Conservation (phyloP, 352 stramenopile species). For the Aphanomyces astaci region DNA sequence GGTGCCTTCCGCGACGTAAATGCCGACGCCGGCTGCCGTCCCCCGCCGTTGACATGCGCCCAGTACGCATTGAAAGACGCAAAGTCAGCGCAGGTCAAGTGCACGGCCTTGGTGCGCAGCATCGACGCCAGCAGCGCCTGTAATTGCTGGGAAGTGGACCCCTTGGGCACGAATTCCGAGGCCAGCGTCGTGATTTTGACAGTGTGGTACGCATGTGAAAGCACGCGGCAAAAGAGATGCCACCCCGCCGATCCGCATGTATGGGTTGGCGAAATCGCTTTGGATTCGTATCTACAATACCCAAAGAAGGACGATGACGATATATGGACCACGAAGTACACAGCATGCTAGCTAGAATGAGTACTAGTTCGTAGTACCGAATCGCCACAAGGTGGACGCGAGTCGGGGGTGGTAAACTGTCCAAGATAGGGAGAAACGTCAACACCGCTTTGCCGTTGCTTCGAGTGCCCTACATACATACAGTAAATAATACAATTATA, state of each 20-base stretch:
- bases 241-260: conserved; percentile 45
- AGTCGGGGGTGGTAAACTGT: conserved; percentile 33
- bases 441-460: conserved; percentile 77
- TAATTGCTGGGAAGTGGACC: conserved; percentile 35
- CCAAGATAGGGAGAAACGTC: conserved; percentile 55
- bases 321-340: too few species aligned
- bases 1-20: conserved; percentile 81
- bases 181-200: conserved; percentile 52
- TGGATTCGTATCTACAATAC: conserved; percentile 45
- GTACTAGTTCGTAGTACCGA: conserved; percentile 27
- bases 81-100: conserved; percentile 61
- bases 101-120: conserved; percentile 68
- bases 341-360: too few species aligned
- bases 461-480: conserved; percentile 33
- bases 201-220: conserved; percentile 59
- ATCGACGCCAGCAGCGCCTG: conserved; percentile 58
- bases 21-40: conserved; percentile 49
- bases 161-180: conserved; percentile 43
- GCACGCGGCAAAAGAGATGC: conserved; percentile 61
- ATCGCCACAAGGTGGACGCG: conserved; percentile 69
- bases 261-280: conserved; percentile 64
- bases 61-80: conserved; percentile 79
- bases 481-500: too few species aligned
- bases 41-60: conserved; percentile 63
- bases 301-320: background rate